A percentile compares a stretch with the other conserved stretches of the same genome.
These are phyloP conservation scores for Ciborinia camelliae DNA, from an alignment of 2,329 filamentous ascomycete species.

Conservation along the genomic window DNA sequence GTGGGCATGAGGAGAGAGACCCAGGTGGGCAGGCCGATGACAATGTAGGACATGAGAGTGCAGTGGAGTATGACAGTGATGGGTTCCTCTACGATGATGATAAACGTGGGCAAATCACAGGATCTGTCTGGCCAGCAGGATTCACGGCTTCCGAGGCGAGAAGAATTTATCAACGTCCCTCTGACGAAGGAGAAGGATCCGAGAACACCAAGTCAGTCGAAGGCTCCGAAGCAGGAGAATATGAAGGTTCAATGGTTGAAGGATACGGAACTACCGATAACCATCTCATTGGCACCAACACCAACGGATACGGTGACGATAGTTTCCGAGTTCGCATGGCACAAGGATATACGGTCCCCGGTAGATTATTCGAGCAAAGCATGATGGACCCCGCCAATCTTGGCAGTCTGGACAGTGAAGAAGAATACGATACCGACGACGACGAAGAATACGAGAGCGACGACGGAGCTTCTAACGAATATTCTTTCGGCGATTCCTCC, in stretches of 20 bases:
- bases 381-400: background rate
- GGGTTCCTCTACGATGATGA: background rate
- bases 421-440: background rate
- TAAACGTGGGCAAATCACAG: background rate
- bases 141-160: background rate
- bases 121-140: background rate
- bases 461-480: background rate
- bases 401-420: background rate
- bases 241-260: conserved; percentile 2
- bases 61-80: conserved; percentile 1
- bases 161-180: background rate
- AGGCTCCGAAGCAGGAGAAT: background rate
- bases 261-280: conserved; percentile 3
- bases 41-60: background rate
- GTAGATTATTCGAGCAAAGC: background rate
- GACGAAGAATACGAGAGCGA: background rate
- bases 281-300: background rate
- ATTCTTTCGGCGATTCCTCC: conserved; percentile 1
- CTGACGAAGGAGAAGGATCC: background rate
- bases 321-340: background rate
- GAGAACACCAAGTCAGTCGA: background rate
- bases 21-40: background rate
- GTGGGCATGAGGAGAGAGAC: background rate
- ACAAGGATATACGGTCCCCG: background rate
- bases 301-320: background rate